Base-by-base conservation (phyloP, 805 yeast genomes). In the Sugiyamaella mastotermitis region DNA sequence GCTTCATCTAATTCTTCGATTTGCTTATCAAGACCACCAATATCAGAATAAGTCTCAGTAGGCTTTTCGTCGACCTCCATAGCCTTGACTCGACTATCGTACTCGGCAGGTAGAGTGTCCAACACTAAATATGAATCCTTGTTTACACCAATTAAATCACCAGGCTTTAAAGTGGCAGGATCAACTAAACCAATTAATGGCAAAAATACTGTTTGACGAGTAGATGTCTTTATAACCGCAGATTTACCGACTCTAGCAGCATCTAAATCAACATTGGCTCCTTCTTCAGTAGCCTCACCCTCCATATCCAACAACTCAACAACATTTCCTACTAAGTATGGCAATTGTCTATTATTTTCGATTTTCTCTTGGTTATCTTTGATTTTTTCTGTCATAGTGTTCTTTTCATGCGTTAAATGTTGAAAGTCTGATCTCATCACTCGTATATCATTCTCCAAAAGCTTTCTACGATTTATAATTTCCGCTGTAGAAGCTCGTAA, bases 31-130 rank as follows among this genome's bases (percentile, higher is more conserved):
- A 92, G 71, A 8, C 99, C 99, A 57, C 99, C 99, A 51, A 92
- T 94, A 60, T 92, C 98, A 1, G 94, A 80, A 58, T 92, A 92
- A 8, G 95, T 86, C 61, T 92, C 98, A 1, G 95, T 83, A 43
- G 99, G 99, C 58, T 90, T 88, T 65, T 92, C 98, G 60, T 92
- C 99, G 36, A 92, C 98, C 62, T 92, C 98, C 99, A 92, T 85
- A 9, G 97, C 97, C 66, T 92, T 92, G 37, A 92, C 99, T 53
- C 98, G 76, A 39, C 94, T 83, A 62, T 92, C 99, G 58, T 92
- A 92, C 64, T 92, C 98, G 2, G 96, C 87, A 8, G 98, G 98
- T 49, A 92, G 70, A 5, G 94, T 87, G 64, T 92, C 98, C 52
- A 92, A 71, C 38, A 92, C 83, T 50, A 92, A 72, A 58, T 88